Percentiles rank a stretch among this genome's conserved stretches.
phyloP scores from a whole-genome alignment of 148 eudicot genomes.

The Amaranthus hypochondriacus region DNA sequence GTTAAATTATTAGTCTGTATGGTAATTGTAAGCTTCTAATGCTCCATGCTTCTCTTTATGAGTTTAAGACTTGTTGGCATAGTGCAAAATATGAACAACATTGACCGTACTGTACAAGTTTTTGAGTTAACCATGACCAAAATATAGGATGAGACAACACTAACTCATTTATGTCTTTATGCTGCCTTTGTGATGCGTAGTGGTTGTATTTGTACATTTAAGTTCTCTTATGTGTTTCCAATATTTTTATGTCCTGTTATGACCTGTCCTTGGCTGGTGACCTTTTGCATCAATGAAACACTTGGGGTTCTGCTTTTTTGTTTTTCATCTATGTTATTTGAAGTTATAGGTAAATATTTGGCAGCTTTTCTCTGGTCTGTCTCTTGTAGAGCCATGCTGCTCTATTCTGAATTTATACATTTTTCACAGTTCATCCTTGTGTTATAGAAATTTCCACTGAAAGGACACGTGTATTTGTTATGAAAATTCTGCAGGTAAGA shows the following conservation, averaged over 20 bases:
- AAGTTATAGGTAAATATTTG: not conserved
- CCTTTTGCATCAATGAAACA: not conserved
- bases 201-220: not conserved
- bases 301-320: not conserved
- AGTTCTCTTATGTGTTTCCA: not conserved
- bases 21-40: not conserved
- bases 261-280: not conserved
- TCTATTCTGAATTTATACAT: not conserved
- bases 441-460: constrained; percentile 3
- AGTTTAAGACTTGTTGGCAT: not conserved
- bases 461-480: not conserved
- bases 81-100: too few species aligned
- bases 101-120: too few species aligned
- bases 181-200: not conserved
- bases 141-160: too few species aligned
- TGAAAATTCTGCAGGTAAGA: constrained; percentile 56
- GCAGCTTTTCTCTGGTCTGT: not conserved
- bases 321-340: not conserved
- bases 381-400: not conserved
- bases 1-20: not conserved
- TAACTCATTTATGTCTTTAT: too few species aligned
- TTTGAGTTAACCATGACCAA: too few species aligned
- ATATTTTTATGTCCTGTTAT: not conserved
- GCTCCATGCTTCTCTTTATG: not conserved
- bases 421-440: not conserved